Conservation (phyloP, 2,329 filamentous ascomycete genomes). For the Aspergillus udagawae region DNA sequence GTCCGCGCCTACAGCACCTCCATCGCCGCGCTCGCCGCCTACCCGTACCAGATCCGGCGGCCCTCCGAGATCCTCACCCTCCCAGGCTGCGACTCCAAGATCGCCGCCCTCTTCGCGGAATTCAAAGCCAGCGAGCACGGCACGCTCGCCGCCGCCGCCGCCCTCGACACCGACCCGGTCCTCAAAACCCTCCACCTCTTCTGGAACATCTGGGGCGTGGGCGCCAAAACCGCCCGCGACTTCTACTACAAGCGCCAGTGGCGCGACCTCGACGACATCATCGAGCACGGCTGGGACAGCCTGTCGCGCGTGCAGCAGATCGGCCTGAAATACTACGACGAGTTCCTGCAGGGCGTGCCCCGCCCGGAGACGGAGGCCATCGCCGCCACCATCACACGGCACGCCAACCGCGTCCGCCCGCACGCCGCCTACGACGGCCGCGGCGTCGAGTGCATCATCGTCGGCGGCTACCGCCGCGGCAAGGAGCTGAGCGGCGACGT, state of each 20-base stretch:
- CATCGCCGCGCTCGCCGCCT: slow-evolving; percentile 79
- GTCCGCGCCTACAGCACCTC: slow-evolving; percentile 82
- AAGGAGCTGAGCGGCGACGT: slow-evolving; percentile 74
- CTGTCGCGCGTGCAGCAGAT: slow-evolving; percentile 85
- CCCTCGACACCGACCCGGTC: slow-evolving; percentile 60
- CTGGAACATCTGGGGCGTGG: slow-evolving; percentile 89
- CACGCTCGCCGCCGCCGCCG: slow-evolving; percentile 59
- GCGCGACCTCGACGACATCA: slow-evolving; percentile 78
- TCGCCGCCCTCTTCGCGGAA: slow-evolving; percentile 72
- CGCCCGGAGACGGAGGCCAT: slow-evolving; percentile 71
- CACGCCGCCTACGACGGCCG: slow-evolving; percentile 36
- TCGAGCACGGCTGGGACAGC: slow-evolving; percentile 73
- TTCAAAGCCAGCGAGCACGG: slow-evolving; percentile 59
- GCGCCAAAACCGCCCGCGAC: slow-evolving; percentile 70
- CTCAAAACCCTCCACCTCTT: slow-evolving; percentile 66
- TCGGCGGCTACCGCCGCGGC: slow-evolving; percentile 77
- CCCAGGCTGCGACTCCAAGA: slow-evolving; percentile 78
- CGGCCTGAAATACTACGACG: slow-evolving; percentile 88
- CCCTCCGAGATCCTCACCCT: slow-evolving; percentile 49
- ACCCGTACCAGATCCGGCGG: slow-evolving; percentile 57
- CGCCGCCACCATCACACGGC: slow-evolving; percentile 56
- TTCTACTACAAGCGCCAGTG: slow-evolving; percentile 76
- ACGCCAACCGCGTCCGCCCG: slow-evolving; percentile 61
- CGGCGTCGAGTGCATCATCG: slow-evolving; percentile 60
- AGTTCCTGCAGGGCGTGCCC: slow-evolving; percentile 69